Evolutionary conservation across 495 filamentous ascomycete species (phyloP).

Genomic region (Xylaria palmicola): DNA sequence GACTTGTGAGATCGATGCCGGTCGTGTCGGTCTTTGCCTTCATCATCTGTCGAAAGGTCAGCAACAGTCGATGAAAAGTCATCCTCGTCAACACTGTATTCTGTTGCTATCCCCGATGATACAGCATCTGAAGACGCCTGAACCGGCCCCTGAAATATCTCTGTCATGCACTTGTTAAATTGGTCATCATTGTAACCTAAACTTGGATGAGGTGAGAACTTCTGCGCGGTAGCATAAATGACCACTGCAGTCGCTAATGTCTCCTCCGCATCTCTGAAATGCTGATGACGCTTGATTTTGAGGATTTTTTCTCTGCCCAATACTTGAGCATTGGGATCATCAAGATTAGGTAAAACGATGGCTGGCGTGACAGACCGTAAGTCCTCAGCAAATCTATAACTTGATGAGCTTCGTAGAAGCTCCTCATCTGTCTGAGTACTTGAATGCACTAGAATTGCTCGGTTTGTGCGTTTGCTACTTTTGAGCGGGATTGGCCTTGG

Average conservation of each 20-base stretch:
- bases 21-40: slow-evolving; percentile 32
- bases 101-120: slow-evolving; percentile 21
- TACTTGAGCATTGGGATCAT: slow-evolving; percentile 40
- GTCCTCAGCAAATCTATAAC: slow-evolving; percentile 23
- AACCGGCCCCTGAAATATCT: slow-evolving; percentile 18
- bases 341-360: slow-evolving; percentile 43
- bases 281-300: slow-evolving; percentile 38
- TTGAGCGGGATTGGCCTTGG: slow-evolving; percentile 24
- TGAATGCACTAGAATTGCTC: slow-evolving; percentile 21
- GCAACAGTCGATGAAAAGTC: slow-evolving; percentile 37
- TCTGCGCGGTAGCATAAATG: slow-evolving; percentile 44
- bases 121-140: slow-evolving; percentile 21
- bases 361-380: slow-evolving; percentile 44
- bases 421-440: slow-evolving; percentile 30
- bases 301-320: slow-evolving; percentile 39
- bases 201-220: slow-evolving; percentile 32
- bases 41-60: slow-evolving; percentile 50
- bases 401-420: slow-evolving; percentile 7
- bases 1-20: slow-evolving; percentile 38
- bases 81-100: slow-evolving; percentile 27
- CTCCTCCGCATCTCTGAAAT: slow-evolving; percentile 42
- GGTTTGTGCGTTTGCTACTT: slow-evolving; percentile 20
- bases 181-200: slow-evolving; percentile 16
- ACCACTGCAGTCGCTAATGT: slow-evolving; percentile 48
- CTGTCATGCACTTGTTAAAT: slow-evolving; percentile 12